These are phyloP conservation scores for Trichoderma gamsii DNA, from an alignment of 495 filamentous ascomycete genomes.

Conservation along the genomic window DNA sequence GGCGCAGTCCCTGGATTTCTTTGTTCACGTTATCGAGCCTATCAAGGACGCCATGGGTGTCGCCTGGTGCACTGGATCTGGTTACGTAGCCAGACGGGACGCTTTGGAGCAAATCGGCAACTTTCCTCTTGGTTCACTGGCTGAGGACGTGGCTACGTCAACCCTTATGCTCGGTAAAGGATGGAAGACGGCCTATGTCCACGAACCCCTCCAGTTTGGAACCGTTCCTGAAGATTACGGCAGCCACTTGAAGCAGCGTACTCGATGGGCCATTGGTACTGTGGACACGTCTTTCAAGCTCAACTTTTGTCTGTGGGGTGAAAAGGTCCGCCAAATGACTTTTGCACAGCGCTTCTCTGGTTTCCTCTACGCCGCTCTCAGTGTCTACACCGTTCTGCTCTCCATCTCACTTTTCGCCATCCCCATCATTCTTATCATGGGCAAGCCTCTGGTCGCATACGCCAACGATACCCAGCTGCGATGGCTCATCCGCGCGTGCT, in stretches of 20 bases:
- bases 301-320: conserved; percentile 41
- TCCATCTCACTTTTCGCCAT: conserved; percentile 39
- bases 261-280: conserved; percentile 42
- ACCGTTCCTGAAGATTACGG: conserved; percentile 43
- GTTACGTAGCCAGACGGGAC: conserved; percentile 43
- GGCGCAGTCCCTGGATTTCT: conserved; percentile 41
- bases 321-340: conserved; percentile 26
- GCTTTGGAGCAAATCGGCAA: conserved; percentile 48
- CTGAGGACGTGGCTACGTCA: conserved; percentile 48
- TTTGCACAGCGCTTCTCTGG: conserved; percentile 25
- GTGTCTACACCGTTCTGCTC: conserved; percentile 38
- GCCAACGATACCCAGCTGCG: conserved; percentile 38
- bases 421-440: conserved; percentile 42
- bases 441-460: conserved; percentile 40
- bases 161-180: conserved; percentile 43
- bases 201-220: conserved; percentile 48
- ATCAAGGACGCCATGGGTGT: conserved; percentile 44
- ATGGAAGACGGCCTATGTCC: conserved; percentile 46
- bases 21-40: conserved; percentile 45
- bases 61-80: conserved; percentile 51
- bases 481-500: conserved; percentile 44
- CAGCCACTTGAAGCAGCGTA: conserved; percentile 47
- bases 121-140: conserved; percentile 43
- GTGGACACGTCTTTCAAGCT: conserved; percentile 40
- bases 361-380: conserved; percentile 42